Percentiles rank a stretch among this genome's conserved stretches.
These are phyloP conservation scores for Aspergillus viridinutans DNA, from an alignment of 2,329 filamentous ascomycete genomes.

Conservation along the genomic window DNA sequence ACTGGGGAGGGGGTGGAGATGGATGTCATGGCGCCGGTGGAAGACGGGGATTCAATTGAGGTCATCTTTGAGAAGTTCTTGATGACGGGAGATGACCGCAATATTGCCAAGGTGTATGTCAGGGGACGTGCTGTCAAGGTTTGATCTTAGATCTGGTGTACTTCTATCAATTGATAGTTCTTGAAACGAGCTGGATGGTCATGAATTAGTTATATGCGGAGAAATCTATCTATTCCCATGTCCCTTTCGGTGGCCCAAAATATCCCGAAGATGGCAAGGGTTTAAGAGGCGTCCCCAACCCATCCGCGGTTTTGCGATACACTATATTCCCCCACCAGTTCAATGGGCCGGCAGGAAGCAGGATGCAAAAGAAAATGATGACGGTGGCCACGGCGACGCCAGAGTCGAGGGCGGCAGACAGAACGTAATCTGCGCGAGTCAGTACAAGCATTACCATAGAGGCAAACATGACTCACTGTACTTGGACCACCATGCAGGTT, in stretches of 20 bases:
- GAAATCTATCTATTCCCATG: slow-evolving; percentile 20
- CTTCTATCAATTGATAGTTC: background rate
- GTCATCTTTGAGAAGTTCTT: slow-evolving; percentile 60
- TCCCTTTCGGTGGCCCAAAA: slow-evolving; percentile 26
- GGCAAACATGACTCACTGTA: slow-evolving; percentile 33
- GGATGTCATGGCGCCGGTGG: slow-evolving; percentile 49
- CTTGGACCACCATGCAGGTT: slow-evolving; percentile 48
- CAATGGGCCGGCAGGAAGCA: slow-evolving; percentile 36
- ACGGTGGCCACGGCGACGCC: slow-evolving; percentile 42
- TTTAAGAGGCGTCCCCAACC: slow-evolving; percentile 34
- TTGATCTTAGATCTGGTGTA: slow-evolving; percentile 2
- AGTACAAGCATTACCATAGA: background rate
- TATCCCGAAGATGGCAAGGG: slow-evolving; percentile 22
- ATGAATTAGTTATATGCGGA: background rate
- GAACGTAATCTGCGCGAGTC: slow-evolving; percentile 32
- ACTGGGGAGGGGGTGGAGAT: slow-evolving; percentile 34
- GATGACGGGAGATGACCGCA: slow-evolving; percentile 63
- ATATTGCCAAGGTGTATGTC: slow-evolving; percentile 55
- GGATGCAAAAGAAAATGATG: slow-evolving; percentile 44
- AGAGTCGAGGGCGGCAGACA: slow-evolving; percentile 43
- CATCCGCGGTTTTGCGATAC: slow-evolving; percentile 38
- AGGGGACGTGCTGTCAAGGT: slow-evolving; percentile 39
- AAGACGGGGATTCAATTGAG: slow-evolving; percentile 46
- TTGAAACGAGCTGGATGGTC: background rate
- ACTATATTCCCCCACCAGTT: slow-evolving; percentile 44